Conservation (phyloP, 805 yeast genomes). For the Suhomyces pyralidae region DNA sequence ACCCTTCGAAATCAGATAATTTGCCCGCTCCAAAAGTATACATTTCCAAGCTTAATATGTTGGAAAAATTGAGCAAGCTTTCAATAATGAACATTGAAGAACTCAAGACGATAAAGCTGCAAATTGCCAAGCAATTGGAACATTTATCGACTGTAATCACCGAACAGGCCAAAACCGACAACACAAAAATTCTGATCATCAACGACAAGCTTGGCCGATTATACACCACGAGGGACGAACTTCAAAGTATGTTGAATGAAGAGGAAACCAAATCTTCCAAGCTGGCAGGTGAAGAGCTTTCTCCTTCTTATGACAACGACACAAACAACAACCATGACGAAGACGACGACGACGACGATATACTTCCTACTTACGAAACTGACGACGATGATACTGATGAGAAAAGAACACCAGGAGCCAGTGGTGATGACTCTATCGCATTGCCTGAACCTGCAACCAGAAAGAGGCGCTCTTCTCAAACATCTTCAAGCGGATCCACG, state of each 20-base stretch:
- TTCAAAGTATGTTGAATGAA: slow-evolving; percentile 26
- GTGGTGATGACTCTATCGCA: not conserved
- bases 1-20: slow-evolving; percentile 32
- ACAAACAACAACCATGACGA: slow-evolving; percentile 9
- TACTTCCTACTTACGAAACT: slow-evolving; percentile 12
- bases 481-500: slow-evolving; percentile 23
- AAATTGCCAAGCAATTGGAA: slow-evolving; percentile 26
- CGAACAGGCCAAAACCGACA: slow-evolving; percentile 31
- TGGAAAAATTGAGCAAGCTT: slow-evolving; percentile 36
- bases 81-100: slow-evolving; percentile 31
- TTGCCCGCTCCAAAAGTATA: slow-evolving; percentile 39
- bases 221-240: slow-evolving; percentile 28
- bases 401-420: not conserved
- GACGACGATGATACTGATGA: slow-evolving; percentile 16
- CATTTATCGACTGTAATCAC: slow-evolving; percentile 19
- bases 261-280: slow-evolving; percentile 1
- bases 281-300: slow-evolving; percentile 22
- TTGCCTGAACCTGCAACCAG: slow-evolving; percentile 8
- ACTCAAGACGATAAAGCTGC: slow-evolving; percentile 24
- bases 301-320: slow-evolving; percentile 24
- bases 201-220: slow-evolving; percentile 25
- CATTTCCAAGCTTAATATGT: slow-evolving; percentile 35
- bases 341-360: slow-evolving; percentile 18
- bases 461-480: slow-evolving; percentile 19
- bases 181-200: slow-evolving; percentile 30